These are phyloP conservation scores for Chrysopogon serrulatus DNA, from an alignment of 176 grass and related monocot genomes.

Conservation along the genomic window DNA sequence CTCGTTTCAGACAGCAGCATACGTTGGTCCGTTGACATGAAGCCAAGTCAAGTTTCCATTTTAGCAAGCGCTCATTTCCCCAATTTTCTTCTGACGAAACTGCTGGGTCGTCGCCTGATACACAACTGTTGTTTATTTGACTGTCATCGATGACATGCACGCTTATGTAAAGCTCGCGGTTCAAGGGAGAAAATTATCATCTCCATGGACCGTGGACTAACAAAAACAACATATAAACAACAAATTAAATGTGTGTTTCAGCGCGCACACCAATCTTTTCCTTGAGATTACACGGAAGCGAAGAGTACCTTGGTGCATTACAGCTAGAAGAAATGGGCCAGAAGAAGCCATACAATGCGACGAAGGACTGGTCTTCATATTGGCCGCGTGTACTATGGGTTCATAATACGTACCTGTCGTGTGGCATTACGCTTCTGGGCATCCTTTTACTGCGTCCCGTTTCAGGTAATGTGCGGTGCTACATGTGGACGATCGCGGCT, in stretches of 20 bases:
- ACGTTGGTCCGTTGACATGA: constrained; percentile 7
- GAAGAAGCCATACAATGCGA: neutral
- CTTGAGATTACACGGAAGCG: neutral
- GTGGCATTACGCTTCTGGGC: neutral
- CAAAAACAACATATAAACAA: neutral
- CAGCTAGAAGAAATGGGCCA: neutral
- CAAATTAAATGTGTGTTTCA: neutral
- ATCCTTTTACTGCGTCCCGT: neutral
- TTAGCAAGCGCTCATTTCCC: neutral
- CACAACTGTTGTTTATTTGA: neutral
- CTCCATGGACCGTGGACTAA: constrained; percentile 5
- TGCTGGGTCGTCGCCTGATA: neutral
- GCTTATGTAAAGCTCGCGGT: constrained; percentile 1
- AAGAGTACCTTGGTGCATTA: neutral
- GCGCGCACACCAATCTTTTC: neutral
- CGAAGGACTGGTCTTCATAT: neutral
- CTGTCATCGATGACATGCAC: neutral
- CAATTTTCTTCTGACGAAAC: neutral
- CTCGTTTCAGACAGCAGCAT: neutral
- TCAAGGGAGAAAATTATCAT: neutral
- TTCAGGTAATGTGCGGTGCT: neutral
- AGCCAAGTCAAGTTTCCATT: constrained; percentile 8
- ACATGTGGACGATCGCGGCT: neutral
- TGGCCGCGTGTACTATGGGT: neutral
- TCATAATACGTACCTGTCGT: neutral